Evolutionary conservation across 371 early-diverging fungal species (phyloP).

Genomic region (Coelomomyces lativittatus): DNA sequence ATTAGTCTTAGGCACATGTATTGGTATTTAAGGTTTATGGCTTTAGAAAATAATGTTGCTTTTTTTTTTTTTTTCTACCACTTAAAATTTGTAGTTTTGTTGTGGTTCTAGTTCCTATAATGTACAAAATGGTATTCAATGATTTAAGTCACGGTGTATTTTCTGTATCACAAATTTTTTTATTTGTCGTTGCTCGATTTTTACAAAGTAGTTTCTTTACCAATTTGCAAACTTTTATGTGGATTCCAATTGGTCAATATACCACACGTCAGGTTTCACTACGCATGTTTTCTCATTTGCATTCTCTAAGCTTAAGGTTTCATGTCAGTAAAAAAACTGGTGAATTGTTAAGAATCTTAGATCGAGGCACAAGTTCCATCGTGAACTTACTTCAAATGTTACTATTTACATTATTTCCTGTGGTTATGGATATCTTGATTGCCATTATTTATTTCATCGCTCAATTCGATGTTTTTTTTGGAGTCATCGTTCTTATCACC

Average conservation of each 20-base stretch:
- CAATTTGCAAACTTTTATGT: conserved; percentile 55
- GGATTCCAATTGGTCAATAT: conserved; percentile 79
- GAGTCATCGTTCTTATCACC: conserved; percentile 61
- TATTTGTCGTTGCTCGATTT: conserved; percentile 26
- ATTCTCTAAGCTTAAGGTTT: conserved; percentile 57
- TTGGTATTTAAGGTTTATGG: too few relatives aligned
- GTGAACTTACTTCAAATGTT: conserved; percentile 60
- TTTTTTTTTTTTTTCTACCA: too few relatives aligned
- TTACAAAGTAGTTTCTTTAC: conserved; percentile 26
- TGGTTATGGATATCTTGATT: conserved; percentile 64
- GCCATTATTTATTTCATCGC: conserved; percentile 53
- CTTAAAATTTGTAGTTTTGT: not conserved
- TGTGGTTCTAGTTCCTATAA: not conserved
- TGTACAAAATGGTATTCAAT: not conserved
- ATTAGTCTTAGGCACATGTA: too few relatives aligned
- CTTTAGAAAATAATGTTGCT: too few relatives aligned
- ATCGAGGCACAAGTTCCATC: conserved; percentile 66
- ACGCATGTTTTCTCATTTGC: conserved; percentile 68
- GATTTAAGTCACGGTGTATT: not conserved
- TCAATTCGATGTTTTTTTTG: conserved; percentile 39
- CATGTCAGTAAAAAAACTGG: conserved; percentile 86
- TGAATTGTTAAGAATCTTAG: conserved; percentile 69
- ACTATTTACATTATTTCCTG: conserved; percentile 73
- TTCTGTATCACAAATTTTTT: conserved; percentile 20
- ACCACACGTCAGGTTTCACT: conserved; percentile 72